Percentiles rank a stretch among this genome's conserved stretches.
Conservation (phyloP, 768 basidiomycete species). For the Pisolithus marmoratus region DNA sequence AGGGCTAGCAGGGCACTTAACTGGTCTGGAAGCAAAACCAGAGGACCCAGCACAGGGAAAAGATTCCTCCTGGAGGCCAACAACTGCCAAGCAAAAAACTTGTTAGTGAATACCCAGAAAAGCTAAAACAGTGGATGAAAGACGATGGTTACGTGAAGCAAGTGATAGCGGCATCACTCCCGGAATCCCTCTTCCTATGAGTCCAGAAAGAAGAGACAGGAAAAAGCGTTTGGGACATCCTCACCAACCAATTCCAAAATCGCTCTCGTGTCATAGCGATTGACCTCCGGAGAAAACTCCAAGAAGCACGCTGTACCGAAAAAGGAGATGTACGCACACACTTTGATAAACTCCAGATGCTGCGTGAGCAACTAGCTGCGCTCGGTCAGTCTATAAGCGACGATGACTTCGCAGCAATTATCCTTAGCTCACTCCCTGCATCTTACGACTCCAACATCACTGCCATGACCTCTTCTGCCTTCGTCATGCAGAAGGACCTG, state of each 20-base stretch:
- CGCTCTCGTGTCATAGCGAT: not conserved
- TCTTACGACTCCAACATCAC: conserved; percentile 30
- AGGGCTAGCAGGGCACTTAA: no score
- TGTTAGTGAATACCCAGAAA: not conserved
- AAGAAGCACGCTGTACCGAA: no score
- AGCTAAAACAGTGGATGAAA: conserved; percentile 19
- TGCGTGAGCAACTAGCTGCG: conserved; percentile 29
- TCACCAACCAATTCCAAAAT: not conserved
- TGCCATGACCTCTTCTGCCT: conserved; percentile 15
- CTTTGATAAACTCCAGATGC: conserved; percentile 21
- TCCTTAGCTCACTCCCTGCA: conserved; percentile 30
- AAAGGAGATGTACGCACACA: no score
- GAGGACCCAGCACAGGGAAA: not conserved
- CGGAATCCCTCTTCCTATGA: not conserved
- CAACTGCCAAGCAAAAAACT: not conserved
- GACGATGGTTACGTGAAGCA: conserved; percentile 25
- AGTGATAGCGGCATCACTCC: not conserved
- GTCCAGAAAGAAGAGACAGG: not conserved
- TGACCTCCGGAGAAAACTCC: no score
- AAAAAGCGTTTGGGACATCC: not conserved
- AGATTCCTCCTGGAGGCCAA: not conserved
- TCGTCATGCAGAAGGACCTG: conserved; percentile 5
- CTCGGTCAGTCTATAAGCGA: conserved; percentile 26
- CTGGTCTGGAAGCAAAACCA: no score
- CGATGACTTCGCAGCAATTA: conserved; percentile 19